Conservation (phyloP, 176 grass and related monocot species). For the Chrysopogon serrulatus region DNA sequence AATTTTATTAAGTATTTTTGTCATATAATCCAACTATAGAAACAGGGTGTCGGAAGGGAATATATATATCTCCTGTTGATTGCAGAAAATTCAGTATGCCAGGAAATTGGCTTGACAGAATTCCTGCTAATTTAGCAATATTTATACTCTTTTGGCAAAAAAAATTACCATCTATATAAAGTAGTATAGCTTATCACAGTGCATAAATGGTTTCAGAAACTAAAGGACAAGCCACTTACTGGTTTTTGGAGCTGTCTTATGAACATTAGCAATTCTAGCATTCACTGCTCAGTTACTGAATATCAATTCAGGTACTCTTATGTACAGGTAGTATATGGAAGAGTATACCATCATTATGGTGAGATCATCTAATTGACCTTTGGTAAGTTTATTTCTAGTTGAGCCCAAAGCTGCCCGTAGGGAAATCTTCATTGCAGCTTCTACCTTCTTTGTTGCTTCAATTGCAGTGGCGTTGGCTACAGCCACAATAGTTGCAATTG, state of each 20-base stretch:
- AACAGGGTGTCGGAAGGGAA: background rate
- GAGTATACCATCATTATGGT: constrained; percentile 80
- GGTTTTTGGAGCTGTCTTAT: too few relatives aligned
- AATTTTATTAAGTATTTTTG: background rate
- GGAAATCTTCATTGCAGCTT: constrained; percentile 81
- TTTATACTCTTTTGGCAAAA: background rate
- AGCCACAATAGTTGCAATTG: too few relatives aligned
- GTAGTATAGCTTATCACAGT: background rate
- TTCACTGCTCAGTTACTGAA: background rate
- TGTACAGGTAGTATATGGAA: constrained; percentile 7
- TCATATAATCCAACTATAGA: background rate
- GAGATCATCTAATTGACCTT: constrained; percentile 82
- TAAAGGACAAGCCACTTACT: too few relatives aligned
- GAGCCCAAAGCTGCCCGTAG: constrained; percentile 59
- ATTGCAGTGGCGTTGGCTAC: too few relatives aligned
- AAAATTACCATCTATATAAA: background rate
- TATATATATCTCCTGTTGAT: background rate
- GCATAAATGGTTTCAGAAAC: too few relatives aligned
- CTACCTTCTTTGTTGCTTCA: too few relatives aligned
- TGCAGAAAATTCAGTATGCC: background rate
- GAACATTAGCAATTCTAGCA: background rate
- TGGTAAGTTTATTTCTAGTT: constrained; percentile 52
- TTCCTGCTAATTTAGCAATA: background rate
- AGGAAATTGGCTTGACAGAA: background rate
- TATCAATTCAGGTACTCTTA: background rate